Base-by-base conservation (phyloP, 164 flowering plant genomes). In the Piper betle region DNA sequence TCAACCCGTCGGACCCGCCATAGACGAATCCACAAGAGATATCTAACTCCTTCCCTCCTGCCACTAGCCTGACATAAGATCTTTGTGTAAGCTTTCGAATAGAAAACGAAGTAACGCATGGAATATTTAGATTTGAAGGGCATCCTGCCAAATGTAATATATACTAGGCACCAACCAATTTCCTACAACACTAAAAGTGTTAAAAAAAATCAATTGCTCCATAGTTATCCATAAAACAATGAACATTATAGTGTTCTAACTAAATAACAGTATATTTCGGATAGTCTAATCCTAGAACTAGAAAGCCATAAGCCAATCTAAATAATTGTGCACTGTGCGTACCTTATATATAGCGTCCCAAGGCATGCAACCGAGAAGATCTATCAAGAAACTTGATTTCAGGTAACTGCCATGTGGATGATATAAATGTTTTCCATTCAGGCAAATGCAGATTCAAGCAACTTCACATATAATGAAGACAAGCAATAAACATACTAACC, bases 261-360 rank as follows among this genome's bases (percentile, higher is more conserved):
- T 25, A 25, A 25, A 25, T 25, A 2, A 25, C 33, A 25, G 33
- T 25, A 25, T 25, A 25, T 25, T 25, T 25, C 33, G 33, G 33
- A 25, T 25, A 25, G 33, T 25, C 33, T 25, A 25, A 25, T 25
- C 33, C 33, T 25, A 25, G 1, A 25, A 25, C 1, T 25, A 25
- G 33, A 25, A 25, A 25, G 33, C 33, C 33, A 2, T 25, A 25
- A 25, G 33, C 33, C 33, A 25, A 25, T 25, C 33, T 25, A 25
- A 25, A 25, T 25, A 25, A 25, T 25, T 25, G 33, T 25, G 33
- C 33, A 25, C 33, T 25, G 18, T 56, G 43, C 46, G n/a, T 72
- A 91, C 98, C 90, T 78, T 84, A 71, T 86, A 90, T 54, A 93
- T 84, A 42, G 74, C 52, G 69, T 93, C 97, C 97, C 96, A 87